Evolutionary conservation across 2,329 filamentous ascomycete species (phyloP), one percentile per base, ranked within the genome.

Genomic region (Cladosporium austrohemisphaericum): DNA sequence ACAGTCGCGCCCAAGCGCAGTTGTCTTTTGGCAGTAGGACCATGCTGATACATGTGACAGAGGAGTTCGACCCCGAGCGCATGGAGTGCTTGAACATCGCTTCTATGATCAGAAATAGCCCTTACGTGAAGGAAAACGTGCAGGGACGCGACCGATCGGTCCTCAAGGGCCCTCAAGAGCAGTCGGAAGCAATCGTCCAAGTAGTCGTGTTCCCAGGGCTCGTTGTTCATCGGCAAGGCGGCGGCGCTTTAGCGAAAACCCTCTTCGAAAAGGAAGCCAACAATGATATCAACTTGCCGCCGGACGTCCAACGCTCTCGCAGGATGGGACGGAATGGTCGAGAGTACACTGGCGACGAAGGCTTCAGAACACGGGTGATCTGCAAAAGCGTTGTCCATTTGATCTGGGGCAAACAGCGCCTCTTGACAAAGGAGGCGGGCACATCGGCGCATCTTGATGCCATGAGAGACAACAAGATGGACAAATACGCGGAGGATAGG

Each of bases 401-500:
- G 41, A 35, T 52, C 19, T 64, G 62, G 62, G 62, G 62, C 41
- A 55, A 55, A 51, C 62, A 64, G 49, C 37, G 57, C 28, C 55
- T 63, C 13, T 47, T 64, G 45, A 61, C 61, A 10, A 59, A 52
- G 23, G 60, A 64, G 46, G 60, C 61, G 10, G 61, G 60, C n/a
- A 64, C 61, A 11, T 56, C 53, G 8, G 47, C 49, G 9, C 56
- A 62, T 49, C 51, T 63, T 8, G 57, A 62, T 29, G 60, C 59
- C 2, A 49, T 56, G 26, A 45, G 54, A 18, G 52, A 58, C 35
- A 52, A 51, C 2, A 52, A 51, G 8, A 51, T 41, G 45, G 29
- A 46, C 26, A 67, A 32, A 57, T 62, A 63, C 28, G 66, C 67
- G 35, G 63, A 66, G 22, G 69, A 70, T 48, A 68, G 65, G 20